Evolutionary conservation across 345 rosid genomes (phyloP).

Genomic region (Gossypium ekmanianum): DNA sequence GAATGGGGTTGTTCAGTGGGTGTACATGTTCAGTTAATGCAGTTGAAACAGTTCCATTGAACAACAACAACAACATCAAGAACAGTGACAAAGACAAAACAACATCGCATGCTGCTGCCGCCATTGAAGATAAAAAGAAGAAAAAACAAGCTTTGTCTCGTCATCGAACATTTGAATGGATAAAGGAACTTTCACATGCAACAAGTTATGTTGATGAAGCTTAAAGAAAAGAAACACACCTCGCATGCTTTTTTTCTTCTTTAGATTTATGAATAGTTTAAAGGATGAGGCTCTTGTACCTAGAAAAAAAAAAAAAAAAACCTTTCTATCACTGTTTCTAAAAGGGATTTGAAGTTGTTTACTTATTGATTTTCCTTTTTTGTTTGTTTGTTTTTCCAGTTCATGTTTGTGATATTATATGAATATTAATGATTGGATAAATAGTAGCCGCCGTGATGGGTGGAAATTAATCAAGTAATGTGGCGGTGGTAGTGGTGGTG

Average conservation of each 20-base stretch:
- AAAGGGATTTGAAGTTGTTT: background rate
- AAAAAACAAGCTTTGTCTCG: conserved; percentile 56
- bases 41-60: conserved; percentile 45
- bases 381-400: background rate
- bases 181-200: conserved; percentile 70
- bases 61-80: conserved; percentile 27
- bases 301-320: background rate
- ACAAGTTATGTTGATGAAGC: conserved; percentile 39
- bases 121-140: conserved; percentile 26
- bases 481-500: conserved; percentile 22
- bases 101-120: background rate
- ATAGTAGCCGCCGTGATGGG: conserved; percentile 22
- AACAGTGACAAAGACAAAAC: background rate
- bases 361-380: background rate
- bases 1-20: conserved; percentile 42
- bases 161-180: conserved; percentile 83
- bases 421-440: conserved; percentile 18
- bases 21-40: conserved; percentile 63
- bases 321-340: background rate
- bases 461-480: background rate
- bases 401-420: background rate
- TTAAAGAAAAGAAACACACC: conserved; percentile 11
- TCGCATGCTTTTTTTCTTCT: conserved; percentile 18
- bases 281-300: conserved; percentile 14
- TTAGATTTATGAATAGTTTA: background rate